A percentile compares a stretch with the other conserved stretches of the same genome.
phyloP scores from a whole-genome alignment of 2,329 filamentous ascomycete species.

The Botrytis elliptica region DNA sequence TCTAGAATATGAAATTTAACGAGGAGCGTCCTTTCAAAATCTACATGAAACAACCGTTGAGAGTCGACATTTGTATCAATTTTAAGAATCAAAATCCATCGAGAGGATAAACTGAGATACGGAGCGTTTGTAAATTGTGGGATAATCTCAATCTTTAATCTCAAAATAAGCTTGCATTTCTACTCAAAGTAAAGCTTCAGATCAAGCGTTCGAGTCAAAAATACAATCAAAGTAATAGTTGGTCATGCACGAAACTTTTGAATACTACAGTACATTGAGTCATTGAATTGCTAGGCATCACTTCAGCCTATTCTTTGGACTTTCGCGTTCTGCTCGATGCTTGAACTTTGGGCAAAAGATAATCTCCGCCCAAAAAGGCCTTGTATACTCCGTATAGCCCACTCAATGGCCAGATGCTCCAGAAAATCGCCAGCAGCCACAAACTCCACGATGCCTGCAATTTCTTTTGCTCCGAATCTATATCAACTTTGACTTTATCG shows the following conservation, averaged over 20 bases:
- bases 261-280: neutral
- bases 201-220: neutral
- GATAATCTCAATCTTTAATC: neutral
- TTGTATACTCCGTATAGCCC: conserved; percentile 37
- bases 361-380: conserved; percentile 33
- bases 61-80: too few relatives aligned
- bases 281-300: neutral
- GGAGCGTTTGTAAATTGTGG: neutral
- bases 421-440: conserved; percentile 29
- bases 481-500: conserved; percentile 64
- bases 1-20: too few relatives aligned
- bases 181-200: neutral
- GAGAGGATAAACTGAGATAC: neutral
- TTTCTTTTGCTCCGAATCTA: conserved; percentile 39
- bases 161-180: neutral
- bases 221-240: neutral
- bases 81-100: too few relatives aligned
- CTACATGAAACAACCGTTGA: too few relatives aligned
- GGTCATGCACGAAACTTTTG: neutral
- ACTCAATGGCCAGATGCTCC: conserved; percentile 37
- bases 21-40: too few relatives aligned
- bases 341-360: conserved; percentile 30
- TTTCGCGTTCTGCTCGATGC: neutral
- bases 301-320: neutral
- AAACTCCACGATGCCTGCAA: conserved; percentile 4